phyloP scores from a whole-genome alignment of 371 early-diverging fungal genomes.

The Fennellomyces sp. region DNA sequence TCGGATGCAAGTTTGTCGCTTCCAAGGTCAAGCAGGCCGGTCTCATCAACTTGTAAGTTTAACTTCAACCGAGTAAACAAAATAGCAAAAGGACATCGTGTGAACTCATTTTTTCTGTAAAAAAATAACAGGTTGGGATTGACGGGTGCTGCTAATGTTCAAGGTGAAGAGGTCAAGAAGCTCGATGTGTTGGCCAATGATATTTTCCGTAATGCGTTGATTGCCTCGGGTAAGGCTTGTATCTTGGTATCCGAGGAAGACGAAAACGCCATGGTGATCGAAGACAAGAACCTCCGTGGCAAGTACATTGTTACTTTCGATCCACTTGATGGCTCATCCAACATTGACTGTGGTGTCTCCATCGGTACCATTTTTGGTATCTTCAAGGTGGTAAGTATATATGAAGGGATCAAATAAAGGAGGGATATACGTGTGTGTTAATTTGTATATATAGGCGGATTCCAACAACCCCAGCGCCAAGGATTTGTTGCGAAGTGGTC shows the following conservation, averaged over 20 bases:
- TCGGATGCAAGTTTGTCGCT: constrained; percentile 97
- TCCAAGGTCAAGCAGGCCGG: constrained; percentile 96
- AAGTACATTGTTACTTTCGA: constrained; percentile 97
- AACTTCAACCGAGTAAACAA: neutral
- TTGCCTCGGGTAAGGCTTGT: constrained; percentile 89
- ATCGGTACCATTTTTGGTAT: constrained; percentile 99
- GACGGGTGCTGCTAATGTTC: constrained; percentile 86
- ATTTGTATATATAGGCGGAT: constrained; percentile 38
- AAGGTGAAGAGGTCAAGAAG: constrained; percentile 96
- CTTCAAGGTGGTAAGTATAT: constrained; percentile 79
- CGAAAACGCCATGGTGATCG: constrained; percentile 90
- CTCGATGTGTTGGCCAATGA: constrained; percentile 96
- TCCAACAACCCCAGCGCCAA: constrained; percentile 53
- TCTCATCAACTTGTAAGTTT: constrained; percentile 87
- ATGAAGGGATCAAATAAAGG: neutral
- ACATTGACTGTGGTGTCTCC: constrained; percentile 98
- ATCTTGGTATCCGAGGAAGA: constrained; percentile 96
- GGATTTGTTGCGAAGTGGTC: constrained; percentile 89
- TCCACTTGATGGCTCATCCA: constrained; percentile 95
- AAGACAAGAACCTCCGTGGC: constrained; percentile 72
- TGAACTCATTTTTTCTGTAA: neutral
- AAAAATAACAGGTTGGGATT: constrained; percentile 73
- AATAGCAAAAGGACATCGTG: neutral
- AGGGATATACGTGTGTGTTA: neutral
- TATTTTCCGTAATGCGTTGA: constrained; percentile 94